A percentile compares a stretch with the other conserved stretches of the same genome.
phyloP scores from a whole-genome alignment of 768 basidiomycete species.

The Panaeolus papilionaceus region DNA sequence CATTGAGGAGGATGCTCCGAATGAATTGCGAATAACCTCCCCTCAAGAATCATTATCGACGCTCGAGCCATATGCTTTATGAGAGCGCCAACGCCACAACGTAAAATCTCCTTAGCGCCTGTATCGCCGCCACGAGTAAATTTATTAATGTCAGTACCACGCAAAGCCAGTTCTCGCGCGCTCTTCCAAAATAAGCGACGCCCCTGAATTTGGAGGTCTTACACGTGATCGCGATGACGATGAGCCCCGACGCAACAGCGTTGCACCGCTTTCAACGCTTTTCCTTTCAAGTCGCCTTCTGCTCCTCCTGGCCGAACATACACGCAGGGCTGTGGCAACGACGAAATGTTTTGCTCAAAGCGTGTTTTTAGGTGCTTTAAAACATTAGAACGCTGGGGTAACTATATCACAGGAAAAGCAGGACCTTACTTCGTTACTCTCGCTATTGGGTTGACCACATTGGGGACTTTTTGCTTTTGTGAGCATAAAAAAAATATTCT shows the following conservation, averaged over 20 bases:
- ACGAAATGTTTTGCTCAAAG: constrained; percentile 50
- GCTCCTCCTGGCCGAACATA: not conserved
- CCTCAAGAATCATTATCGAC: no score
- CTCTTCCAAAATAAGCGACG: not conserved
- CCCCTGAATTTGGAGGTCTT: not conserved
- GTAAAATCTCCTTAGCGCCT: no score
- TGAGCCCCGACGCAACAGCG: not conserved
- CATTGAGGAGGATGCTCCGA: not conserved
- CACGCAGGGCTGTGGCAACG: not conserved
- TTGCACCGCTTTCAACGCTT: constrained; percentile 7
- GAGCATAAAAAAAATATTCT: not conserved
- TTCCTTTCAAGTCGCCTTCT: not conserved
- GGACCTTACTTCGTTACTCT: constrained; percentile 89
- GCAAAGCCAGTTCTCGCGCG: no score
- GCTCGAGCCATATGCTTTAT: no score
- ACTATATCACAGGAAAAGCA: constrained; percentile 86
- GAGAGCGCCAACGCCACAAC: no score
- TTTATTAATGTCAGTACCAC: no score
- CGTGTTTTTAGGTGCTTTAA: constrained; percentile 60
- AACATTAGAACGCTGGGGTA: constrained; percentile 73
- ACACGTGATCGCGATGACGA: constrained; percentile 6
- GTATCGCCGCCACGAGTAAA: no score
- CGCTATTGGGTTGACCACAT: constrained; percentile 73
- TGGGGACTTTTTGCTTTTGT: constrained; percentile 66
- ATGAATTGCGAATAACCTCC: not conserved